Evolutionary conservation across 768 basidiomycete species (phyloP), one percentile per base, ranked within the genome.

Genomic region (Trametopsis cervina): DNA sequence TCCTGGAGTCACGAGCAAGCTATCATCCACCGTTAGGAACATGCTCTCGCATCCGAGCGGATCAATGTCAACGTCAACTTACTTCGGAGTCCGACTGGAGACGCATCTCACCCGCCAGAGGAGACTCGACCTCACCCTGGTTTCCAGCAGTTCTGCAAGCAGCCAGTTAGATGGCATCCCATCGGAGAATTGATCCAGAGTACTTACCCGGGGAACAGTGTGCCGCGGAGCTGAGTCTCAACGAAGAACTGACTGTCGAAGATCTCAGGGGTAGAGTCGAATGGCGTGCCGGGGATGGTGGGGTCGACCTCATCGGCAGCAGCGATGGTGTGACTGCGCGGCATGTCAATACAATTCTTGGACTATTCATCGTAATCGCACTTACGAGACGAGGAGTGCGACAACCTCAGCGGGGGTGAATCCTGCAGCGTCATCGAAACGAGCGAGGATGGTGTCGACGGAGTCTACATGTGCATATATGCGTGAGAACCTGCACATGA

Each of bases 21-120:
- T 33, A 33, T 7, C 7, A 15, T 33, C 29, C 7, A 33, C 29
- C 29, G 29, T 7, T 33, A n/a, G n/a, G 9, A 33, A 15, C 15
- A 33, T 33, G 29, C 9, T 33, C 15, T 15, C 9, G 9, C 29
- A 33, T 33, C 7, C 29, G n/a, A n/a, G n/a, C n/a, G n/a, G 7
- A 7, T 33, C 15, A 33, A 33, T 7, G 15, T 10, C 17, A 22
- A 21, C 18, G 24, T 15, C 12, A 4, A 20, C 44, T 5, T 45
- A 45, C 44, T 17, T 41, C 49, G 0, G 48, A 55, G 56, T 67
- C 65, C 38, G 66, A 67, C 53, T 65, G 57, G 26, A 67, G 63
- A 44, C 66, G 66, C 40, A 67, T 54, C 54, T 66, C 65, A 17
- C 65, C 66, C 22, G 4, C 25, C 26, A 67, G 58, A 4, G 65